phyloP scores from a whole-genome alignment of 2,329 filamentous ascomycete species.

The Sporothrix humicola region DNA sequence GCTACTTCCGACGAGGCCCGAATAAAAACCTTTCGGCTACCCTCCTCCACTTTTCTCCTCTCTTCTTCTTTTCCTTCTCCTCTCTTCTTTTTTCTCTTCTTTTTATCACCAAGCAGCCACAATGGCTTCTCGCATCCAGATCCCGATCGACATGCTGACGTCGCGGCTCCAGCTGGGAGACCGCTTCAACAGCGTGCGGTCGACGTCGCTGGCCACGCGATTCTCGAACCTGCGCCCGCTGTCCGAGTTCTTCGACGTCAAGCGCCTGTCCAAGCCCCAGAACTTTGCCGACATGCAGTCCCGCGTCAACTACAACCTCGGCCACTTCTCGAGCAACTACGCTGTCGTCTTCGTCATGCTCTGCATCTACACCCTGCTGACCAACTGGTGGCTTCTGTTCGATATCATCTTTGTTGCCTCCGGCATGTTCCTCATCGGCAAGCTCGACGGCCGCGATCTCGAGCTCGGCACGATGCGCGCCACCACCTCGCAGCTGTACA shows the following conservation, averaged over 20 bases:
- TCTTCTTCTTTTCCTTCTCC: background rate
- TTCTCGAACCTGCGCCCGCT: constrained; percentile 93
- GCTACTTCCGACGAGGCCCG: constrained; percentile 31
- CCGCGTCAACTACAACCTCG: constrained; percentile 94
- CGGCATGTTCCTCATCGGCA: constrained; percentile 90
- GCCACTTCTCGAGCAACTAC: constrained; percentile 99
- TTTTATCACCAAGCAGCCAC: constrained; percentile 24
- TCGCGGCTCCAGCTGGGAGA: constrained; percentile 86
- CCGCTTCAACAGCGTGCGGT: constrained; percentile 82
- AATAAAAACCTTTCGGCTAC: constrained; percentile 20
- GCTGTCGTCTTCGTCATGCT: constrained; percentile 92
- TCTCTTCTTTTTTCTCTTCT: background rate
- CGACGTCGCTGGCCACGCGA: constrained; percentile 76
- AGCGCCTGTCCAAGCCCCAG: constrained; percentile 90
- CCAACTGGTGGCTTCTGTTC: constrained; percentile 84
- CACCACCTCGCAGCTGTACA: constrained; percentile 93
- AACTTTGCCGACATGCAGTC: constrained; percentile 89
- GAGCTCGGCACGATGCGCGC: constrained; percentile 82
- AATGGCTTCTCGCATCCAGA: constrained; percentile 83
- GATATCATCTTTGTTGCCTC: constrained; percentile 86
- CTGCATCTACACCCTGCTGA: constrained; percentile 91
- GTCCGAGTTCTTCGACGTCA: constrained; percentile 93
- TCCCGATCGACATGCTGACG: constrained; percentile 89
- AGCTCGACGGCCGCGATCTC: constrained; percentile 85
- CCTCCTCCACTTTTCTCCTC: constrained; percentile 11